A percentile compares a stretch with the other conserved stretches of the same genome.
These are phyloP conservation scores for Candida vartiovaarae DNA, from an alignment of 805 yeast genomes.

Conservation along the genomic window DNA sequence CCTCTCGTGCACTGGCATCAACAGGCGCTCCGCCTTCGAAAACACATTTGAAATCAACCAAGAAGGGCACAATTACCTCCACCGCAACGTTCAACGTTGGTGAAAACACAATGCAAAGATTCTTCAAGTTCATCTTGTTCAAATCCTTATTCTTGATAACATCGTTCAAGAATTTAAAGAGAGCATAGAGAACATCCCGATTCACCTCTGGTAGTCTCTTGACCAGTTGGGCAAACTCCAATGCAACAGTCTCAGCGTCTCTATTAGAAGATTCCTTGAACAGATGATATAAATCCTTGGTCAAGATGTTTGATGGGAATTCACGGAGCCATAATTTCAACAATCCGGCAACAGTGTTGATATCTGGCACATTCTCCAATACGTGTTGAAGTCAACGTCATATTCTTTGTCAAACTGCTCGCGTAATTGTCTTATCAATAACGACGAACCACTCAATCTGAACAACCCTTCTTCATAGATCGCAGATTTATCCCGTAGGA, in stretches of 20 bases:
- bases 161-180: slow-evolving; percentile 61
- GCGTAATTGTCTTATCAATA: slow-evolving; percentile 62
- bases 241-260: slow-evolving; percentile 23
- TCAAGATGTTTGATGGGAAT: slow-evolving; percentile 62
- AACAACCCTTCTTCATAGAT: slow-evolving; percentile 87
- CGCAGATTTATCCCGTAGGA: slow-evolving; percentile 58
- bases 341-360: slow-evolving; percentile 82
- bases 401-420: slow-evolving; percentile 58
- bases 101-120: slow-evolving; percentile 73
- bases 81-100: slow-evolving; percentile 70
- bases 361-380: slow-evolving; percentile 45
- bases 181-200: slow-evolving; percentile 50
- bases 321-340: slow-evolving; percentile 78
- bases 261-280: slow-evolving; percentile 28
- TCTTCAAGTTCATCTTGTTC: slow-evolving; percentile 81
- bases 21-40: slow-evolving; percentile 47
- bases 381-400: slow-evolving; percentile 58
- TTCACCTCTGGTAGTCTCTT: slow-evolving; percentile 44
- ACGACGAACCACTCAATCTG: slow-evolving; percentile 82
- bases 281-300: slow-evolving; percentile 38
- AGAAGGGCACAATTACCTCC: slow-evolving; percentile 49
- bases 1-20: slow-evolving; percentile 35
- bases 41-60: slow-evolving; percentile 55
- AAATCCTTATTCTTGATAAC: slow-evolving; percentile 52
- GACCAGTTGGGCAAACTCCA: slow-evolving; percentile 28